Evolutionary conservation across 1,139 yeast species (phyloP).

Genomic region (Pichia sp.): DNA sequence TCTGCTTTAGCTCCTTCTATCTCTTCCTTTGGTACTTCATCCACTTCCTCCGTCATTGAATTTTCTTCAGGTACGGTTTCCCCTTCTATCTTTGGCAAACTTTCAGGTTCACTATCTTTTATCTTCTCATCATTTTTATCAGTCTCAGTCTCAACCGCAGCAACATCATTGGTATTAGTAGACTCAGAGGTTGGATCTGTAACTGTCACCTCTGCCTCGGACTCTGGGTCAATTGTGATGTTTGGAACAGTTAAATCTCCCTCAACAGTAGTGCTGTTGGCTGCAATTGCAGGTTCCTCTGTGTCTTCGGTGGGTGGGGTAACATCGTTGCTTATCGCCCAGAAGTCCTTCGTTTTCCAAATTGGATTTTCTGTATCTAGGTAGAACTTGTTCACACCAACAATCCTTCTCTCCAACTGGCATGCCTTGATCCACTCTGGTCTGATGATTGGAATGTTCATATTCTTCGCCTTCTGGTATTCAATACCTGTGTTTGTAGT

Average conservation of each 20-base stretch:
- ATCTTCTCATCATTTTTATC: not conserved
- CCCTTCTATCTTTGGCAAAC: not conserved
- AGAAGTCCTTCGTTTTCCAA: conserved; percentile 33
- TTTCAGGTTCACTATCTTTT: not conserved
- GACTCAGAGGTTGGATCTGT: conserved; percentile 10
- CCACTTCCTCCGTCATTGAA: too few species aligned
- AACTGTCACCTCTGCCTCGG: conserved; percentile 8
- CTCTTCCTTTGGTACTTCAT: not conserved
- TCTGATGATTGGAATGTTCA: conserved; percentile 89
- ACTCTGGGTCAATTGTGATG: not conserved
- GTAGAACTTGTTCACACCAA: conserved; percentile 86
- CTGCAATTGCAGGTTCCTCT: conserved; percentile 1
- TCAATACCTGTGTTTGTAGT: conserved; percentile 49
- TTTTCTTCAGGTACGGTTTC: not conserved
- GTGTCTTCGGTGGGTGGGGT: not conserved
- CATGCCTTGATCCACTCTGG: conserved; percentile 98
- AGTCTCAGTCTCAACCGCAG: not conserved
- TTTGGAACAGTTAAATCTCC: not conserved
- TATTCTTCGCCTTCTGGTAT: conserved; percentile 72
- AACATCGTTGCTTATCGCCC: conserved; percentile 22
- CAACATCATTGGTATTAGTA: not conserved
- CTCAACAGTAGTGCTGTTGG: not conserved
- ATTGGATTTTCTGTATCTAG: conserved; percentile 41
- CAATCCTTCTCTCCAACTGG: conserved; percentile 81
- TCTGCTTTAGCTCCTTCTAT: not conserved